These are phyloP conservation scores for Penicillium sp. DNA, from an alignment of 2,329 filamentous ascomycete genomes.

Conservation along the genomic window DNA sequence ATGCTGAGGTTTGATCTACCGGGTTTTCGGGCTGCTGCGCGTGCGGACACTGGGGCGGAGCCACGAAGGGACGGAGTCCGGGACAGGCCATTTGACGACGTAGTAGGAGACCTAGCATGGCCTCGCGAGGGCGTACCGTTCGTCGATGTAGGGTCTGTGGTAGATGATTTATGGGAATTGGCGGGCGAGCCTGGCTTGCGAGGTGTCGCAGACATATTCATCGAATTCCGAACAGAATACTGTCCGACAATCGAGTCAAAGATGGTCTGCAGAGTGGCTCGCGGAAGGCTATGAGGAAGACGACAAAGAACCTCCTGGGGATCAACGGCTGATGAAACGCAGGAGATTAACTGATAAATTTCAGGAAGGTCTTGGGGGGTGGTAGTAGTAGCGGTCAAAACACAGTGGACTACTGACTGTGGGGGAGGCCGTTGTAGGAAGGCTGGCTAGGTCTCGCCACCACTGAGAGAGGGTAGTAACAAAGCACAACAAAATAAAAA, in stretches of 20 bases:
- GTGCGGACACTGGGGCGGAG: slow-evolving; percentile 67
- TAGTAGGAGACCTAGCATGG: slow-evolving; percentile 55
- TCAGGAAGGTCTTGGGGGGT: slow-evolving; percentile 24
- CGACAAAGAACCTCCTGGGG: slow-evolving; percentile 14
- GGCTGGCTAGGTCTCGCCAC: slow-evolving; percentile 23
- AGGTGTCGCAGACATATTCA: slow-evolving; percentile 49
- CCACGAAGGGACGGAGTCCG: slow-evolving; percentile 69
- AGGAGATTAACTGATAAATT: slow-evolving; percentile 33
- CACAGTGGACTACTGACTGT: slow-evolving; percentile 26
- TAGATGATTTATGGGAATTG: slow-evolving; percentile 39
- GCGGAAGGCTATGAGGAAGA: slow-evolving; percentile 18
- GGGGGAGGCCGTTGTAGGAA: slow-evolving; percentile 21
- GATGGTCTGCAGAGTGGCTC: slow-evolving; percentile 18
- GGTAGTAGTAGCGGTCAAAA: slow-evolving; percentile 35
- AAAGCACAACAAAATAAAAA: slow-evolving; percentile 4
- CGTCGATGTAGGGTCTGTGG: slow-evolving; percentile 33
- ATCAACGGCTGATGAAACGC: slow-evolving; percentile 26
- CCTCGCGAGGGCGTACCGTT: slow-evolving; percentile 44
- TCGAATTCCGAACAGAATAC: slow-evolving; percentile 12
- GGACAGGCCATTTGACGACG: slow-evolving; percentile 54
- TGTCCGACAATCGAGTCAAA: slow-evolving; percentile 13
- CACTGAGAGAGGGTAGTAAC: slow-evolving; percentile 4
- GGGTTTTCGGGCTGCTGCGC: slow-evolving; percentile 69
- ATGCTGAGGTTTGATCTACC: slow-evolving; percentile 49
- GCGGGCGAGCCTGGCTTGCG: slow-evolving; percentile 47